Conservation (phyloP, 1,284 basidiomycete species). For the Gomphus sp. region DNA sequence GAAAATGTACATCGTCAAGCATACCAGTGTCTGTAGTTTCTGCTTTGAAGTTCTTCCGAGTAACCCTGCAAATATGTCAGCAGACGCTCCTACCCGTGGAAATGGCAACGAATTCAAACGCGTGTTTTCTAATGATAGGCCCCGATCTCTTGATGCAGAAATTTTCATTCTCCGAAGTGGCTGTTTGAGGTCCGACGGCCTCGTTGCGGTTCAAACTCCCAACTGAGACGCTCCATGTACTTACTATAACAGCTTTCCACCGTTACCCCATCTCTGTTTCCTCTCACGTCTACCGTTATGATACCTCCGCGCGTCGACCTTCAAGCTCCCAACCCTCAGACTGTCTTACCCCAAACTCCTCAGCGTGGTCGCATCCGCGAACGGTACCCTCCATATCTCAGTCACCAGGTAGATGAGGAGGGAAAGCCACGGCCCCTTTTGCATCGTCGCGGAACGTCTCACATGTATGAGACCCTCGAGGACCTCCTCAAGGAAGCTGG, state of each 20-base stretch:
- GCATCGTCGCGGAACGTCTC: slow-evolving; percentile 66
- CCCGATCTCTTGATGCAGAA: background rate
- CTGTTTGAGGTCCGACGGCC: background rate
- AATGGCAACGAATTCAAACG: background rate
- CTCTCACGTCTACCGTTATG: background rate
- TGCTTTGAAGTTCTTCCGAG: too few species aligned
- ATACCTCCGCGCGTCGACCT: background rate
- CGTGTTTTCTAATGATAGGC: background rate
- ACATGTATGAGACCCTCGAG: slow-evolving; percentile 72
- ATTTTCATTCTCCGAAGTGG: background rate
- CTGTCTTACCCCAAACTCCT: background rate
- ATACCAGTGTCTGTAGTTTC: too few species aligned
- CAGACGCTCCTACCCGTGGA: background rate
- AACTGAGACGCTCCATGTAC: background rate
- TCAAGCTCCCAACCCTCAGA: background rate
- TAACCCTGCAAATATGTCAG: too few species aligned
- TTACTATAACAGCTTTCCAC: background rate
- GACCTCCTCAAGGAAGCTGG: slow-evolving; percentile 78
- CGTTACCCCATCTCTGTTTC: background rate
- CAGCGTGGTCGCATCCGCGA: background rate
- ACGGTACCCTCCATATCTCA: slow-evolving; percentile 1
- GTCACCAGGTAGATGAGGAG: background rate
- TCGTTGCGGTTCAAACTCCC: background rate
- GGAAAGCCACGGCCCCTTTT: slow-evolving; percentile 43
- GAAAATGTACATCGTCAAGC: too few species aligned